phyloP scores from a whole-genome alignment of 139 green algal genomes.

The Tetradesmus lagerheimii region DNA sequence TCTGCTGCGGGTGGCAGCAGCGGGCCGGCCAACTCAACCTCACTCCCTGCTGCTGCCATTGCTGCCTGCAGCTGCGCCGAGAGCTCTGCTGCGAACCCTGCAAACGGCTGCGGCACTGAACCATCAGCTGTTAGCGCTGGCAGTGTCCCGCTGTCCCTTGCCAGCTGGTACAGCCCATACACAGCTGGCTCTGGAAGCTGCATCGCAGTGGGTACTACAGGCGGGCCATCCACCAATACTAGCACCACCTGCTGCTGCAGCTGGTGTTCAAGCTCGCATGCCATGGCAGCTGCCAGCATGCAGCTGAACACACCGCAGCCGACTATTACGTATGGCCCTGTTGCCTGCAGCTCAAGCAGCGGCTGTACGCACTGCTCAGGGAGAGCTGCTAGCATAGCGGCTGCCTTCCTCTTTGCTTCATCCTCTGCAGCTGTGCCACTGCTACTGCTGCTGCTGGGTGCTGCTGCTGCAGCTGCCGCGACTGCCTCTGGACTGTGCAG shows the following conservation, averaged over 20 bases:
- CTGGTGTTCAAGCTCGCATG: slow-evolving; percentile 57
- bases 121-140: neutral
- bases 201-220: slow-evolving; percentile 51
- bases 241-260: slow-evolving; percentile 57
- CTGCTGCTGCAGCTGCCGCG: neutral
- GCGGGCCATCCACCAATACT: slow-evolving; percentile 75
- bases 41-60: neutral
- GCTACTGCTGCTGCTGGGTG: neutral
- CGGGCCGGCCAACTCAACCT: neutral
- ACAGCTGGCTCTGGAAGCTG: slow-evolving; percentile 11
- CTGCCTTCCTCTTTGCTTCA: slow-evolving; percentile 31
- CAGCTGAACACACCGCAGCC: slow-evolving; percentile 64
- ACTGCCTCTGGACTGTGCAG: slow-evolving; percentile 25
- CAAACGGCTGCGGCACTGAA: neutral
- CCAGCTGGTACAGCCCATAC: slow-evolving; percentile 32
- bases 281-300: slow-evolving; percentile 64
- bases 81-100: slow-evolving; percentile 1
- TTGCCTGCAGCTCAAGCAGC: slow-evolving; percentile 62
- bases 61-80: slow-evolving; percentile 2
- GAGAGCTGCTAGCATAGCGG: slow-evolving; percentile 53
- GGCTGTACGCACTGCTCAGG: slow-evolving; percentile 45
- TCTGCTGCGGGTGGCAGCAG: neutral
- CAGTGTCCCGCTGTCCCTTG: slow-evolving; percentile 1
- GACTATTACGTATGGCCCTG: slow-evolving; percentile 69
- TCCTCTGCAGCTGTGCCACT: neutral